Evolutionary conservation across 2,329 filamentous ascomycete genomes (phyloP), one percentile per base, ranked within the genome.

Genomic region (Pseudogymnoascus sp.): DNA sequence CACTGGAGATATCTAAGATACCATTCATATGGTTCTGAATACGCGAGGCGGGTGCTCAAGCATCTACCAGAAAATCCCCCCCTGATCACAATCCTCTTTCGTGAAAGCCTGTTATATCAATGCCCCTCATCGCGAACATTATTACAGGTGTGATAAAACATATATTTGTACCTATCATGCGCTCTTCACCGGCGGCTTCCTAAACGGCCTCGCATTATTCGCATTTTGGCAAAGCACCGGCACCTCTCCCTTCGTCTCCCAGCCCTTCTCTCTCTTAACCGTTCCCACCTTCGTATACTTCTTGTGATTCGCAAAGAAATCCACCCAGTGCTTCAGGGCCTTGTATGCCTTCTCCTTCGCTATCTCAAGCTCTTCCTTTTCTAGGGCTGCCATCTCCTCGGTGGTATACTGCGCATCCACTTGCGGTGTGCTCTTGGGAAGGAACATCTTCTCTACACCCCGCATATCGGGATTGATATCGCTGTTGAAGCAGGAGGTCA

Each of bases 371-470:
- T 96, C 93, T 73, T 82, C 75, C 69, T 83, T 82, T 66, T 84
- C 82, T 63, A 85, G 64, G 37, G 67, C 73, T 63, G 75, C 77
- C 66, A 88, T 75, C 71, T 86, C 80, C 12, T 78, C 80, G 16
- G 82, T 77, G 37, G 76, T 77, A 76, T 79, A 87, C 70, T 82
- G 75, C 37, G 72, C 70, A 73, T 92, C 89, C 25, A 89, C 81
- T 63, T 80, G 78, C 0, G 81, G 78, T 70, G 87, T 80, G 73
- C 88, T 84, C 35, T 84, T 69, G 1, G 85, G 85, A 7, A 93
- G 73, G 76, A 85, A 97, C 84, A 95, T 94, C 66, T 87, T 83
- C 77, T 97, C 94, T 4, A 91, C 88, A 53, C 94, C 94, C 65
- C 90, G 84, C 74, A 97, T 78, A 77, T 99, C 94, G 3, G 89